Base-by-base conservation (phyloP, 495 filamentous ascomycete species). In the Pyrenopolyporus hunteri region DNA sequence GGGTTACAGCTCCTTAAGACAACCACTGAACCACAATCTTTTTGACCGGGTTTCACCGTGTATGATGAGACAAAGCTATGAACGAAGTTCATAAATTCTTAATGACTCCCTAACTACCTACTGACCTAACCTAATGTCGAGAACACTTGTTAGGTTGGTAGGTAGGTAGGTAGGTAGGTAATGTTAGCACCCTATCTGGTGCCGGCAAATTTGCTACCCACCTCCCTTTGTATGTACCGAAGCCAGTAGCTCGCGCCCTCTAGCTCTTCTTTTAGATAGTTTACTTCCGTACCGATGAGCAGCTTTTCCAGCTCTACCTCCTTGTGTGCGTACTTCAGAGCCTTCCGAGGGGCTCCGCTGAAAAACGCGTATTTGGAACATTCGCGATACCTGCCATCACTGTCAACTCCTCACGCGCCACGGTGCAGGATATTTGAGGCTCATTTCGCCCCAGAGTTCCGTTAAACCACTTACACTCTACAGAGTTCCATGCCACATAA, bases 351-450 rank as follows among this genome's bases (percentile, higher is more conserved):
- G 13, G 6, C 4, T 1, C 43, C 40, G 23, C 35, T 28, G 0
- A 56, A 26, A 11, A 65, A 19, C 2, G 62, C 49, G 16, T 50
- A 65, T 37, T 50, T 32, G 4, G 62, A 65, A 26, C 62, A 65
- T 33, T 65, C 62, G 31, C 62, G 62, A 29, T 43, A 48, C 43
- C 61, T 64, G n/a, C 26, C 7, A 13, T 33, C 11, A 6, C 45
- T 7, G 22, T 58, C 13, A 58, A n/a, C 5, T 45, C 20, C 8
- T 20, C 6, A n/a, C 6, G 8, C 9, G 6, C 32, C 8, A 11
- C 4, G 19, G 20, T 13, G 14, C 10, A 32, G 6, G 29, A 25
- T 20, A 42, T 42, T 5, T 6, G 16, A 42, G 10, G 11, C 10
- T 20, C 3, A 20, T 10, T n/a, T n/a, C n/a, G 10, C 1, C 6